Conservation (phyloP, 2,329 filamentous ascomycete species). For the Catunica adiposa region DNA sequence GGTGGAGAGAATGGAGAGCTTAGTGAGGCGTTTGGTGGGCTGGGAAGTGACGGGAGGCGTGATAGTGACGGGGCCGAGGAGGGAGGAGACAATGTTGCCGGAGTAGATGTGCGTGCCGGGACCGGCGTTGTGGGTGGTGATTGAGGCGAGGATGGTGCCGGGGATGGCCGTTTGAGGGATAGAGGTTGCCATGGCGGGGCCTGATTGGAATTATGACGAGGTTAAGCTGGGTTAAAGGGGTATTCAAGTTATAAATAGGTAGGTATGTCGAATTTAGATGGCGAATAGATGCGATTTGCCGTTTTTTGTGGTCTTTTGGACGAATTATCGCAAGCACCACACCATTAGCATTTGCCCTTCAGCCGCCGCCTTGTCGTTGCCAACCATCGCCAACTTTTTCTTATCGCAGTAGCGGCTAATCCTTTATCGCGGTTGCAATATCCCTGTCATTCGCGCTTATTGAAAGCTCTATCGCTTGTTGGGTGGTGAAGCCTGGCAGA, state of each 20-base stretch:
- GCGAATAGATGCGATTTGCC: no score
- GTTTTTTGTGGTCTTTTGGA: no score
- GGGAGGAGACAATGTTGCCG: conserved; percentile 61
- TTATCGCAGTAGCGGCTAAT: background rate
- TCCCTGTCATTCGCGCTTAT: background rate
- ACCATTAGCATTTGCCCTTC: no score
- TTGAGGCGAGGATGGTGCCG: conserved; percentile 60
- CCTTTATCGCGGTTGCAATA: background rate
- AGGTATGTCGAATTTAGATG: no score
- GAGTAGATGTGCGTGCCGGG: conserved; percentile 71
- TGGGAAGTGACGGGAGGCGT: conserved; percentile 32
- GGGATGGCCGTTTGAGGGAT: conserved; percentile 51
- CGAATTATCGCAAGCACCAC: no score
- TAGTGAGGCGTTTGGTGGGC: conserved; percentile 42
- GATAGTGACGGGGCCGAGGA: conserved; percentile 54
- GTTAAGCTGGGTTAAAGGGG: background rate
- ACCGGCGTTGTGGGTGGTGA: conserved; percentile 52
- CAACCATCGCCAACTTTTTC: background rate
- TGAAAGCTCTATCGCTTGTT: no score
- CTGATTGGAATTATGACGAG: background rate
- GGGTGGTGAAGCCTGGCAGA: no score
- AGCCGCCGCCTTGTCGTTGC: background rate
- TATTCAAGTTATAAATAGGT: background rate
- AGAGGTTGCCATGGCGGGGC: background rate
- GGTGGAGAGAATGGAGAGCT: conserved; percentile 29